phyloP scores from a whole-genome alignment of 305 asterid species.

The Rubia balearica region DNA sequence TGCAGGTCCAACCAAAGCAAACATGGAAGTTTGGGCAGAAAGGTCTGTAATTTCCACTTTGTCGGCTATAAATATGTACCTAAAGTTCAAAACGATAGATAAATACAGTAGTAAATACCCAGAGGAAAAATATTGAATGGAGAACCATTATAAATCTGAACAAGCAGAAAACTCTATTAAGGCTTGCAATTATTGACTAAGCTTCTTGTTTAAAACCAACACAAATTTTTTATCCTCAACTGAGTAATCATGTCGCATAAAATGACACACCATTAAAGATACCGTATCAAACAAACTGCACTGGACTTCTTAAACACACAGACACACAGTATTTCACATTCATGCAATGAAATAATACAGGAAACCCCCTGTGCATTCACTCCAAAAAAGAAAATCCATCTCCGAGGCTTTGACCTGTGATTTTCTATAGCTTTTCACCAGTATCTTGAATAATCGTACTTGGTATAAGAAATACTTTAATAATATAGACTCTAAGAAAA shows the following conservation, averaged over 20 bases:
- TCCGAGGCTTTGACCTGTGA: not conserved
- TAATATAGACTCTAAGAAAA: not conserved
- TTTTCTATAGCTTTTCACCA: not conserved
- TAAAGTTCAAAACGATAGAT: conserved; percentile 17
- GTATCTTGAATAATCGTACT: not conserved
- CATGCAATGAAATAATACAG: not conserved
- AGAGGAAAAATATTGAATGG: not conserved
- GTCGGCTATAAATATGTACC: conserved; percentile 93
- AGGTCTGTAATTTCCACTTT: conserved; percentile 87
- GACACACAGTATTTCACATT: not conserved
- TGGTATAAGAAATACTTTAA: not conserved
- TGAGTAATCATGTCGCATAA: not conserved
- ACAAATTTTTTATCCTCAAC: not conserved
- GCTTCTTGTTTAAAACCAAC: not conserved
- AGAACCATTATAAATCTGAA: not conserved
- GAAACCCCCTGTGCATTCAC: not conserved
- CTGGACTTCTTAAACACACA: not conserved
- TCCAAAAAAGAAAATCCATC: not conserved
- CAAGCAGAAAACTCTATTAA: not conserved
- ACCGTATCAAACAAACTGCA: not conserved
- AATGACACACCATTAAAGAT: not conserved
- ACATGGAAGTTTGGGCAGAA: conserved; percentile 70
- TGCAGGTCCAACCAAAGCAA: conserved; percentile 70
- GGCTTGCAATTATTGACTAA: not conserved
- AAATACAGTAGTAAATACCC: not conserved